phyloP scores from a whole-genome alignment of 768 basidiomycete species.

The Thelephora ganbajun region DNA sequence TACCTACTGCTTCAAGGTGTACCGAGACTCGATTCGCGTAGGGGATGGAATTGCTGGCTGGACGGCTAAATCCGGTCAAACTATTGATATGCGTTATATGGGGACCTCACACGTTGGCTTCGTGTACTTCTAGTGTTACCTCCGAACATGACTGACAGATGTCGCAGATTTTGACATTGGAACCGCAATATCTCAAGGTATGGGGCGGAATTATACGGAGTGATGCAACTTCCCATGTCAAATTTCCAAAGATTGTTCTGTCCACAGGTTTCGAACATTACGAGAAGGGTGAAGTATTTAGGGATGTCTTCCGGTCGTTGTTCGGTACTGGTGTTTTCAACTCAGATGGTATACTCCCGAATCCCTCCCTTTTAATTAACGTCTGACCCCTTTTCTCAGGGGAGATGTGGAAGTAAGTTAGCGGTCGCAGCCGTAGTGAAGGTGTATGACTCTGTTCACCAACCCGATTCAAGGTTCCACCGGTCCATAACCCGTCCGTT shows the following conservation, averaged over 20 bases:
- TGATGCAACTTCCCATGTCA: background rate
- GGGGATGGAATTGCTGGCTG: background rate
- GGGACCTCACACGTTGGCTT: background rate
- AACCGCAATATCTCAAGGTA: slow-evolving; percentile 35
- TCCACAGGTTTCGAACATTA: slow-evolving; percentile 29
- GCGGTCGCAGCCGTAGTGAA: background rate
- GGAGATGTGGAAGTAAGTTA: slow-evolving; percentile 33
- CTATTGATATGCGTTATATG: background rate
- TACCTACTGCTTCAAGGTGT: too few species aligned
- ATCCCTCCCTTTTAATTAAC: slow-evolving; percentile 5
- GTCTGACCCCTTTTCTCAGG: too few species aligned
- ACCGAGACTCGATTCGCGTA: background rate
- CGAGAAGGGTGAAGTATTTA: slow-evolving; percentile 34
- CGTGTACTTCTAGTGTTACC: background rate
- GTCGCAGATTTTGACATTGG: slow-evolving; percentile 24
- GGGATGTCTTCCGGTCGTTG: slow-evolving; percentile 28
- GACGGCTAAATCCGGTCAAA: background rate
- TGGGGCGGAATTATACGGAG: background rate
- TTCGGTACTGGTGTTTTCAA: slow-evolving; percentile 60
- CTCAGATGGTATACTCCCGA: slow-evolving; percentile 36
- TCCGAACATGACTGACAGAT: background rate
- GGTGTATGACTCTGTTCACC: too few species aligned
- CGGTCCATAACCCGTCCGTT: slow-evolving; percentile 53
- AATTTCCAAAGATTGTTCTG: slow-evolving; percentile 22
- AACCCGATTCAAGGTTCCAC: slow-evolving; percentile 31